Conservation (phyloP, 1,284 basidiomycete species). For the Ustilago shanxiensis region DNA sequence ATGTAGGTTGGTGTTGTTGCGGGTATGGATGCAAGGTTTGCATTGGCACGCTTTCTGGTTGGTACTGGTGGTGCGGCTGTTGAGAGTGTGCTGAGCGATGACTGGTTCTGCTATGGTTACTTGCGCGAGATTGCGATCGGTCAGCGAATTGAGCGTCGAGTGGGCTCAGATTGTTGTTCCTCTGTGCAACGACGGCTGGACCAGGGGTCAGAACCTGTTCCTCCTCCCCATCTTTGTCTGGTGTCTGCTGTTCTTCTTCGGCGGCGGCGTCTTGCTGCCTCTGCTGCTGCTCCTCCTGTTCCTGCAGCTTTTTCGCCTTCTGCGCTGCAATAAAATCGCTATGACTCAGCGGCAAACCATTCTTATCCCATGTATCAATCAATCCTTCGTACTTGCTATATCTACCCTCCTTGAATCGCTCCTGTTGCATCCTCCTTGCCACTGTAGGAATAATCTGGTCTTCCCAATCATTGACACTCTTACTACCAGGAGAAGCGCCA, state of each 20-base stretch:
- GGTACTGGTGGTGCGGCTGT: conserved; percentile 4
- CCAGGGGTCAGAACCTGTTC: conserved; percentile 16
- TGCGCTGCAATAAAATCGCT: conserved; percentile 32
- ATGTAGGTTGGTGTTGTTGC: not conserved
- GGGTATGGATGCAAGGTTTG: not conserved
- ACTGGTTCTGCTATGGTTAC: conserved; percentile 16
- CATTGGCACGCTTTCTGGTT: conserved; percentile 1
- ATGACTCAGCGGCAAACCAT: conserved; percentile 55
- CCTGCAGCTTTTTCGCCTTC: conserved; percentile 21
- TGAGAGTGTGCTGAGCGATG: conserved; percentile 8
- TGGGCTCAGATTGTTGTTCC: conserved; percentile 18
- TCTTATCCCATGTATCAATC: conserved; percentile 63
- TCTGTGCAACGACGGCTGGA: conserved; percentile 1
- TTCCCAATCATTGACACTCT: conserved; percentile 55
- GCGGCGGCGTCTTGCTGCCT: not conserved
- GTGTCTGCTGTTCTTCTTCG: conserved; percentile 9
- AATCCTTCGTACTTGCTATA: conserved; percentile 53
- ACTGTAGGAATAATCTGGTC: conserved; percentile 61
- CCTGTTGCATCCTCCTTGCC: conserved; percentile 55
- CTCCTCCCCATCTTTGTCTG: conserved; percentile 6
- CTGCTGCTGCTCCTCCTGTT: conserved; percentile 21
- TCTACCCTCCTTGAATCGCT: conserved; percentile 45
- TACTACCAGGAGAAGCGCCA: conserved; percentile 31
- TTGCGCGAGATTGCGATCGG: conserved; percentile 23
- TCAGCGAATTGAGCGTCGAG: conserved; percentile 5